Conservation (phyloP, 1,284 basidiomycete species). For the Boletus semigastroideus region DNA sequence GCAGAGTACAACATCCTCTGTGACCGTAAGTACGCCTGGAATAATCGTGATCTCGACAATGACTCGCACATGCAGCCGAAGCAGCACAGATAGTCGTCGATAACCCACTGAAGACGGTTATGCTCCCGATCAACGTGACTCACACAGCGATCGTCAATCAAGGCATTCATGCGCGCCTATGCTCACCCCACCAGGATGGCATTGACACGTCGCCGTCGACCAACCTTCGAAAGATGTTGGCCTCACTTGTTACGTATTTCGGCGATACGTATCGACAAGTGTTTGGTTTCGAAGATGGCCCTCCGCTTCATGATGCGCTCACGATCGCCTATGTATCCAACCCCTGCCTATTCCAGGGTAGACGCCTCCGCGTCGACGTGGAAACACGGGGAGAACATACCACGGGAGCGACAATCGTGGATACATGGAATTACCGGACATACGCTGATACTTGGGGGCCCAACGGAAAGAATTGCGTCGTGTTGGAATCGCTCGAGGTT, state of each 20-base stretch:
- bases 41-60: not conserved
- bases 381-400: conserved; percentile 66
- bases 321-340: conserved; percentile 70
- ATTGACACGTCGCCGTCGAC: conserved; percentile 38
- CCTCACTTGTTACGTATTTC: conserved; percentile 72
- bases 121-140: conserved; percentile 85
- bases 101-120: conserved; percentile 51
- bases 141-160: conserved; percentile 75
- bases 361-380: conserved; percentile 71
- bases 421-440: conserved; percentile 60
- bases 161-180: conserved; percentile 50
- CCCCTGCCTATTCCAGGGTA: conserved; percentile 61
- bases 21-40: conserved; percentile 55
- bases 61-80: conserved; percentile 50
- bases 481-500: conserved; percentile 67
- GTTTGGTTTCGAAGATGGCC: conserved; percentile 74
- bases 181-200: conserved; percentile 40
- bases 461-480: conserved; percentile 69
- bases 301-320: conserved; percentile 81
- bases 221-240: conserved; percentile 68
- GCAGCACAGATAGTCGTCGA: conserved; percentile 79
- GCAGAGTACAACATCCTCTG: conserved; percentile 80
- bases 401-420: conserved; percentile 74
- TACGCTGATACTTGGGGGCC: conserved; percentile 66
- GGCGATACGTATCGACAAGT: conserved; percentile 64